Percentiles rank a stretch among this genome's conserved stretches.
These are phyloP conservation scores for Truncatella angustata DNA, from an alignment of 2,329 filamentous ascomycete genomes.

Conservation along the genomic window DNA sequence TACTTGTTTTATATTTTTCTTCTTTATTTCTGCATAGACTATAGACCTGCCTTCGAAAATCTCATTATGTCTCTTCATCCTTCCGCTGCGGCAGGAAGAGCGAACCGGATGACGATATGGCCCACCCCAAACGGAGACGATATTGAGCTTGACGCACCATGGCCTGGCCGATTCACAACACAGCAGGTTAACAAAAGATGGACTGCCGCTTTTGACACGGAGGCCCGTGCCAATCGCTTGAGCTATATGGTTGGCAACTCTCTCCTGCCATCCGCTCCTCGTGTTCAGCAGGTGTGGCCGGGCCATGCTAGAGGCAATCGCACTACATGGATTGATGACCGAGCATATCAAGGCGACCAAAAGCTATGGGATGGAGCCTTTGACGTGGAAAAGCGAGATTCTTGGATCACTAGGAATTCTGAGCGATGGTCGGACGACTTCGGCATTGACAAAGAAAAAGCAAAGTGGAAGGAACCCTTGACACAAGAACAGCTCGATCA, in stretches of 20 bases:
- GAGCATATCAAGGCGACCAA: conserved; percentile 10
- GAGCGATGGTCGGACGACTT: conserved; percentile 15
- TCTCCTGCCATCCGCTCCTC: conserved; percentile 14
- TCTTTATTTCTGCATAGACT: not conserved
- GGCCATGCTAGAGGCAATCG: conserved; percentile 12
- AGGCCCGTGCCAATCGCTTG: conserved; percentile 18
- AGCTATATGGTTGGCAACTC: conserved; percentile 18
- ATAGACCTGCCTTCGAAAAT: not conserved
- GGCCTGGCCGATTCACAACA: conserved; percentile 9
- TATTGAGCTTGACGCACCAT: conserved; percentile 9
- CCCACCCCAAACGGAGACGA: conserved; percentile 13
- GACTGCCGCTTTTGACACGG: conserved; percentile 18
- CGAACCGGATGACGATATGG: conserved; percentile 19
- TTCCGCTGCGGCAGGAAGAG: not conserved
- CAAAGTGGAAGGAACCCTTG: conserved; percentile 14
- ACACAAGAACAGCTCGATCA: conserved; percentile 15
- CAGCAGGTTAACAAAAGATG: conserved; percentile 13
- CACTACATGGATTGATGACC: conserved; percentile 14
- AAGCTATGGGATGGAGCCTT: conserved; percentile 18
- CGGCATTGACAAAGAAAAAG: conserved; percentile 14
- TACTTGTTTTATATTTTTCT: not conserved
- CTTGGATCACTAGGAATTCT: conserved; percentile 12
- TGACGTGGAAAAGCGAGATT: conserved; percentile 17
- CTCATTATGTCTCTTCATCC: conserved; percentile 14
- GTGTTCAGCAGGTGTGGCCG: conserved; percentile 12